These are phyloP conservation scores for Raddia distichophylla DNA, from an alignment of 176 grass and related monocot species.

Conservation along the genomic window DNA sequence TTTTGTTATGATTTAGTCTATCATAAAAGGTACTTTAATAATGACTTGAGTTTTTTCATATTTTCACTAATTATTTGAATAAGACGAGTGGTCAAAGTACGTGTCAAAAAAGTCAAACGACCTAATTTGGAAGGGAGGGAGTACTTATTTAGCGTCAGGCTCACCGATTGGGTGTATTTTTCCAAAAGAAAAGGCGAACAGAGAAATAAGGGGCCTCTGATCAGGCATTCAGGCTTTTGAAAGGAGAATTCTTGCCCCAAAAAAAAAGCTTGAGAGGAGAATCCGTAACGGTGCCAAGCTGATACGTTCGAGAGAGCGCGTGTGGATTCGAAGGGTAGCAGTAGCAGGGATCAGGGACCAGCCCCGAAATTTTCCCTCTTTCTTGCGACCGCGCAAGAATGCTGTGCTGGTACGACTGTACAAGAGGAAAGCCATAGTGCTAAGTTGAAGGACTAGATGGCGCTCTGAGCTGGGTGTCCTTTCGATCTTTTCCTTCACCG, in stretches of 20 bases:
- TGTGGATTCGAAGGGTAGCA: background rate
- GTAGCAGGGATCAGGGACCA: background rate
- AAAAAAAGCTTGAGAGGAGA: background rate
- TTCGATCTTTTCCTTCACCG: slow-evolving; percentile 32
- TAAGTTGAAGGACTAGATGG: slow-evolving; percentile 43
- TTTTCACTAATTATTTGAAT: too few relatives aligned
- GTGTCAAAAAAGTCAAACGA: too few relatives aligned
- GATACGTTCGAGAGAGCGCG: background rate
- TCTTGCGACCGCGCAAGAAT: slow-evolving; percentile 12
- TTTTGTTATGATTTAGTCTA: too few relatives aligned
- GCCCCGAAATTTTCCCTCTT: slow-evolving; percentile 6
- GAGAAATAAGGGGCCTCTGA: slow-evolving; percentile 16
- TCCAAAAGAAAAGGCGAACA: background rate
- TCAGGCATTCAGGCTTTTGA: background rate
- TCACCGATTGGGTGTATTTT: too few relatives aligned
- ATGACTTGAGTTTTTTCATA: too few relatives aligned
- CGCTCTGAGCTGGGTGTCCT: slow-evolving; percentile 51
- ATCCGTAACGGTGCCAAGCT: slow-evolving; percentile 1
- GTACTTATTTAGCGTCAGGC: too few relatives aligned
- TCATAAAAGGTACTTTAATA: too few relatives aligned
- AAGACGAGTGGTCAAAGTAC: too few relatives aligned
- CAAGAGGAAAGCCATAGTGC: background rate
- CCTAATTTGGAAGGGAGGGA: too few relatives aligned
- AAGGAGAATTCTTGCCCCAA: too few relatives aligned
- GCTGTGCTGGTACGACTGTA: background rate